These are phyloP conservation scores for Scleroderma bovista DNA, from an alignment of 768 basidiomycete species.

Conservation along the genomic window DNA sequence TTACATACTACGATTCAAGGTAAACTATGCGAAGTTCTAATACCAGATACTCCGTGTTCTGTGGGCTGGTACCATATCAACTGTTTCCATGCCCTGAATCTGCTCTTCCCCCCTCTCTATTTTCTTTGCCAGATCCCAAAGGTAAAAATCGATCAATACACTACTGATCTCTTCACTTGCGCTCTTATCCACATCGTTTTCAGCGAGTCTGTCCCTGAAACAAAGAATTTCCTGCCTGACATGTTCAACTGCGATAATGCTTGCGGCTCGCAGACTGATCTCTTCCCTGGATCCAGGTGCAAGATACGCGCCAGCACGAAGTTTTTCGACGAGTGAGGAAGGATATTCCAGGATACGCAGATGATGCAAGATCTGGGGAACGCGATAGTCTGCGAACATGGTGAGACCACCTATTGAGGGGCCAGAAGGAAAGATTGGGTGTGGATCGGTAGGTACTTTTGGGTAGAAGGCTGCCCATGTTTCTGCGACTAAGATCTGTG, in stretches of 20 bases:
- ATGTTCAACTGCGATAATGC: constrained; percentile 74
- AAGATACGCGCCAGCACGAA: constrained; percentile 42
- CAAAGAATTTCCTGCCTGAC: constrained; percentile 54
- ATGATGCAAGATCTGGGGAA: constrained; percentile 88
- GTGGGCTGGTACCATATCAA: constrained; percentile 62
- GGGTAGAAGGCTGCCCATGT: constrained; percentile 92
- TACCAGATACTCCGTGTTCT: constrained; percentile 86
- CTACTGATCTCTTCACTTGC: constrained; percentile 45
- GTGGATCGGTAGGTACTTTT: constrained; percentile 33
- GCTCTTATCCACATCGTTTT: constrained; percentile 17
- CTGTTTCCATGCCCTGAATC: constrained; percentile 53
- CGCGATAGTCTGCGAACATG: constrained; percentile 93
- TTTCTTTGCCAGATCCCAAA: constrained; percentile 84
- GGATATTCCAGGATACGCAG: constrained; percentile 73
- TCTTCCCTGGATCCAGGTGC: constrained; percentile 61
- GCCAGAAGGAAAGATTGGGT: constrained; percentile 73
- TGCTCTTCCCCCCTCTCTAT: constrained; percentile 58
- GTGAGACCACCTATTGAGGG: constrained; percentile 67
- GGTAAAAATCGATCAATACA: constrained; percentile 85
- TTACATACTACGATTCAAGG: not conserved
- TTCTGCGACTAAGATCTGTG: constrained; percentile 88
- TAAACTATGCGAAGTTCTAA: constrained; percentile 37
- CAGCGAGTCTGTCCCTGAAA: constrained; percentile 25
- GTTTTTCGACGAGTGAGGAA: constrained; percentile 44
- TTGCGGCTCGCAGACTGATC: constrained; percentile 72